These are phyloP conservation scores for Cenchrus americanus DNA, from an alignment of 176 grass and related monocot genomes.

Conservation along the genomic window DNA sequence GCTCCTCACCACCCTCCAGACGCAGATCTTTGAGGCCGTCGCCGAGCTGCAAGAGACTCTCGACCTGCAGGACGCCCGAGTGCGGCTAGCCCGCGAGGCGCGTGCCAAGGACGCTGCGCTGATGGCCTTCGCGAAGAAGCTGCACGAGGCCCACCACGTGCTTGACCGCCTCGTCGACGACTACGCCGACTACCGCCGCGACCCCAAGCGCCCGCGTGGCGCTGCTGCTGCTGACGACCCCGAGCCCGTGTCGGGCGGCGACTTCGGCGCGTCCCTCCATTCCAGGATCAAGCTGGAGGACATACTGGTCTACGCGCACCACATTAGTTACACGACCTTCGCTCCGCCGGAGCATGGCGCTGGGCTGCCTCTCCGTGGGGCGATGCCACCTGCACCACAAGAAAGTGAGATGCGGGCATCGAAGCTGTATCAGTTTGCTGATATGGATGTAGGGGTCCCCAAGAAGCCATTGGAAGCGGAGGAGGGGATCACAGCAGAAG, in stretches of 20 bases:
- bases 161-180: slow-evolving; percentile 94
- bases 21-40: slow-evolving; percentile 86
- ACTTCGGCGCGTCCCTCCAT: slow-evolving; percentile 63
- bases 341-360: slow-evolving; percentile 96
- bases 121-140: slow-evolving; percentile 81
- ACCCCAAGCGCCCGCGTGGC: slow-evolving; percentile 60
- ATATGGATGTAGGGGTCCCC: slow-evolving; percentile 85
- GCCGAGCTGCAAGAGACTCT: slow-evolving; percentile 87
- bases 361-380: slow-evolving; percentile 74
- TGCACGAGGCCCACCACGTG: slow-evolving; percentile 86
- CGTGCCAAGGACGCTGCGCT: slow-evolving; percentile 68
- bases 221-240: slow-evolving; percentile 25
- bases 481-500: slow-evolving; percentile 48
- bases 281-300: slow-evolving; percentile 79
- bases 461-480: slow-evolving; percentile 73
- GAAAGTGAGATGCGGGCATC: slow-evolving; percentile 89
- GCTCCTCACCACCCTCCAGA: slow-evolving; percentile 78
- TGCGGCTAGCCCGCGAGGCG: slow-evolving; percentile 63
- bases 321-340: slow-evolving; percentile 95
- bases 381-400: slow-evolving; percentile 85
- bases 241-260: slow-evolving; percentile 29
- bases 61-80: slow-evolving; percentile 78
- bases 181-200: slow-evolving; percentile 79
- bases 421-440: slow-evolving; percentile 73
- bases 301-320: slow-evolving; percentile 76